Evolutionary conservation across 805 yeast genomes (phyloP).

Genomic region (Yamadazyma paraphyllophila): DNA sequence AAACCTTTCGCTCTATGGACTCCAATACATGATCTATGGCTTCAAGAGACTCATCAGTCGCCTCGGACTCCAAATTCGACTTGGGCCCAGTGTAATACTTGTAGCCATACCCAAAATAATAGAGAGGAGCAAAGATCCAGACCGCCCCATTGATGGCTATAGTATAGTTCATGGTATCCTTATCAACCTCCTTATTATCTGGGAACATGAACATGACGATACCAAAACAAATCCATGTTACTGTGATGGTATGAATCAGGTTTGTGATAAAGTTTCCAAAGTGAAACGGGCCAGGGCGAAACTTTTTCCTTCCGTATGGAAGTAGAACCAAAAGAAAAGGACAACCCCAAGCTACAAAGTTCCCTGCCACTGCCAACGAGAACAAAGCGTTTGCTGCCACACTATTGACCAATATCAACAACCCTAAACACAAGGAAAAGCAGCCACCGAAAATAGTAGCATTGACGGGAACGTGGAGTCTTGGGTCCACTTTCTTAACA

Average conservation of each 20-base stretch:
- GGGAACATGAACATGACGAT: conserved; percentile 67
- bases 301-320: conserved; percentile 48
- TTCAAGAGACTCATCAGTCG: neutral
- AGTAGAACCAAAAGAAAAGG: conserved; percentile 58
- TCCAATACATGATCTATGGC: neutral
- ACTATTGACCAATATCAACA: conserved; percentile 54
- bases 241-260: conserved; percentile 44
- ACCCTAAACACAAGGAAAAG: conserved; percentile 53
- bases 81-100: conserved; percentile 59
- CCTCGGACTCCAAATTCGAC: conserved; percentile 16
- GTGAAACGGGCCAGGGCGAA: conserved; percentile 66
- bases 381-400: conserved; percentile 69
- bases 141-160: conserved; percentile 61
- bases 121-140: conserved; percentile 52
- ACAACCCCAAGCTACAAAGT: conserved; percentile 58
- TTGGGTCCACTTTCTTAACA: conserved; percentile 57
- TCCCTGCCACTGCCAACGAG: conserved; percentile 61
- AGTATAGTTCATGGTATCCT: conserved; percentile 64
- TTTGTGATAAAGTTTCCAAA: conserved; percentile 51
- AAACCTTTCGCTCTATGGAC: neutral
- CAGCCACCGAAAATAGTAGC: conserved; percentile 57
- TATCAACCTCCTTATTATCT: conserved; percentile 36
- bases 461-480: conserved; percentile 59
- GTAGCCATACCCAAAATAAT: conserved; percentile 52
- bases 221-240: conserved; percentile 49